Evolutionary conservation across 352 stramenopile genomes (phyloP).

Genomic region (Globisporangium lucens): DNA sequence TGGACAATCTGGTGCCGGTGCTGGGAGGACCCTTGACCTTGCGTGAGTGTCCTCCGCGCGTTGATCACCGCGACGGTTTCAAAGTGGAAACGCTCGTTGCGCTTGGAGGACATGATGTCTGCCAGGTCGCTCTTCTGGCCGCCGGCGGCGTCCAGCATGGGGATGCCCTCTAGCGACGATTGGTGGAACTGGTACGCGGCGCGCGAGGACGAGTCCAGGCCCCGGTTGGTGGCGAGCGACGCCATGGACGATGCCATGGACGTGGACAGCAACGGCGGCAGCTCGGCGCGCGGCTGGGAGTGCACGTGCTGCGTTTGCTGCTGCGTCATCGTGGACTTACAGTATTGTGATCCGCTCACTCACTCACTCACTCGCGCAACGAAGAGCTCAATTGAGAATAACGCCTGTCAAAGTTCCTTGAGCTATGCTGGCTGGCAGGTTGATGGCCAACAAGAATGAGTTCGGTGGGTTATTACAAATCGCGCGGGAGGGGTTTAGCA

Average conservation of each 20-base stretch:
- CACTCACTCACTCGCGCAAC: background rate
- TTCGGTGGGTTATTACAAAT: too few species aligned
- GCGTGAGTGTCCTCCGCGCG: background rate
- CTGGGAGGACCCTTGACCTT: background rate
- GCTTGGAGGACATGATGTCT: slow-evolving; percentile 15
- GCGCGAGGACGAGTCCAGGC: slow-evolving; percentile 11
- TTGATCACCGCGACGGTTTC: slow-evolving; percentile 3
- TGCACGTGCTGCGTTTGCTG: background rate
- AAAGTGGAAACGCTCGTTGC: background rate
- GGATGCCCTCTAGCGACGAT: background rate
- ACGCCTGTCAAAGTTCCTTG: background rate
- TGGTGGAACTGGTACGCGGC: slow-evolving; percentile 2
- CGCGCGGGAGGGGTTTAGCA: background rate
- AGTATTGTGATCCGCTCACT: background rate
- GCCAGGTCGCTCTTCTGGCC: slow-evolving; percentile 3
- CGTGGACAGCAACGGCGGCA: slow-evolving; percentile 1
- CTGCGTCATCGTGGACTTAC: background rate
- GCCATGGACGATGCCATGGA: background rate
- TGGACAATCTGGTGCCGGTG: background rate
- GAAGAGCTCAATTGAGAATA: background rate
- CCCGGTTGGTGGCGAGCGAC: background rate
- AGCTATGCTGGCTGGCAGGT: too few species aligned
- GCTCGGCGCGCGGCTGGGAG: background rate
- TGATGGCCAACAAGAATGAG: too few species aligned
- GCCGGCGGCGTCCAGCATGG: slow-evolving; percentile 4